phyloP scores from a whole-genome alignment of 768 basidiomycete genomes.

The Daedaleopsis sinensis region DNA sequence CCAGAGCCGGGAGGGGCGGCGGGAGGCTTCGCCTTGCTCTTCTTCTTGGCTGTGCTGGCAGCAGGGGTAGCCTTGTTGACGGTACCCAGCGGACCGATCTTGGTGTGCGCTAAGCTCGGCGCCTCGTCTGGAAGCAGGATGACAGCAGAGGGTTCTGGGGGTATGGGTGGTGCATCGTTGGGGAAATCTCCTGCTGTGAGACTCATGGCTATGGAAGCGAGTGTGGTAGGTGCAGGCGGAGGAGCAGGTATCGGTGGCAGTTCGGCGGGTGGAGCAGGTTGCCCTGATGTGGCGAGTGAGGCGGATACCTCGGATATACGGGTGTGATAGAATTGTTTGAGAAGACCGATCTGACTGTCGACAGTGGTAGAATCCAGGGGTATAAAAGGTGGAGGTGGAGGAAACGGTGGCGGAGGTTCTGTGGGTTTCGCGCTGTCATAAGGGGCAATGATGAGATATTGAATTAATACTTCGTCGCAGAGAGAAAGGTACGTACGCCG shows the following conservation, averaged over 20 bases:
- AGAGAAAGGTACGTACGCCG: slow-evolving; percentile 49
- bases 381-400: slow-evolving; percentile 81
- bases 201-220: slow-evolving; percentile 8
- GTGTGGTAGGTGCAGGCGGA: slow-evolving; percentile 6
- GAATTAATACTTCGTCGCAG: neutral
- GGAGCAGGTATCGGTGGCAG: slow-evolving; percentile 11
- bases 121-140: slow-evolving; percentile 65
- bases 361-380: slow-evolving; percentile 66
- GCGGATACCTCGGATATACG: slow-evolving; percentile 52
- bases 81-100: slow-evolving; percentile 82
- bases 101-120: slow-evolving; percentile 59
- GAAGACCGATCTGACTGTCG: slow-evolving; percentile 83
- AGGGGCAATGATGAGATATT: neutral
- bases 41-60: slow-evolving; percentile 56
- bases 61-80: slow-evolving; percentile 55
- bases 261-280: neutral
- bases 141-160: slow-evolving; percentile 27
- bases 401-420: slow-evolving; percentile 82
- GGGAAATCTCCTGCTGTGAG: slow-evolving; percentile 6
- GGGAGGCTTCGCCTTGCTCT: slow-evolving; percentile 41
- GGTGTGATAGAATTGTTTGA: slow-evolving; percentile 72
- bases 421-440: slow-evolving; percentile 56
- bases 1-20: slow-evolving; percentile 10
- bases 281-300: slow-evolving; percentile 14
- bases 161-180: slow-evolving; percentile 21